Conservation (phyloP, 202 grass and related monocot genomes). For the Musa balbisiana region DNA sequence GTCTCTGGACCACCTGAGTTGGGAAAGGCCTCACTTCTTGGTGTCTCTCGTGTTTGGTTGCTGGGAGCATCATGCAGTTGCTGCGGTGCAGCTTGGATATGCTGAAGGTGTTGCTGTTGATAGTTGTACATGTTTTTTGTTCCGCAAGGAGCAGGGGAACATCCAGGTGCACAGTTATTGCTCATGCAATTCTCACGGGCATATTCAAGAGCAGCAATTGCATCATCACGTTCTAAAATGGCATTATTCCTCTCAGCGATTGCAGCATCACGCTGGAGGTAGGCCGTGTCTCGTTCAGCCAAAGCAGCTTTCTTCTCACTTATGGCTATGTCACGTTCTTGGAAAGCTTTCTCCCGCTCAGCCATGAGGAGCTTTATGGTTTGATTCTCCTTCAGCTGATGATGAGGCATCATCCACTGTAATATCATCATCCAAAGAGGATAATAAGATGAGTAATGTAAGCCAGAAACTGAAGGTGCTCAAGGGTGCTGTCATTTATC, state of each 20-base stretch:
- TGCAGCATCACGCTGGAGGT: constrained; percentile 26
- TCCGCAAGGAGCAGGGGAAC: constrained; percentile 1
- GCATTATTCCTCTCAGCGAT: constrained; percentile 21
- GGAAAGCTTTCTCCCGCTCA: constrained; percentile 25
- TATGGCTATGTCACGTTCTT: constrained; percentile 28
- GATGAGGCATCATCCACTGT: constrained; percentile 29
- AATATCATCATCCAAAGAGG: neutral
- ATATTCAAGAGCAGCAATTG: constrained; percentile 21
- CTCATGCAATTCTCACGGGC: constrained; percentile 15
- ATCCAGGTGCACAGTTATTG: constrained; percentile 6
- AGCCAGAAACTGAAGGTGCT: neutral
- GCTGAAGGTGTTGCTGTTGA: constrained; percentile 13
- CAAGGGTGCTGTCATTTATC: neutral
- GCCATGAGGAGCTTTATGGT: constrained; percentile 23
- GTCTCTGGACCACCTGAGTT: constrained; percentile 1
- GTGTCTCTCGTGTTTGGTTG: constrained; percentile 1
- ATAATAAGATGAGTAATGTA: neutral
- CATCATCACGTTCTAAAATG: constrained; percentile 20
- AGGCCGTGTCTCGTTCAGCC: constrained; percentile 23
- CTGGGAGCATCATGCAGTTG: constrained; percentile 3
- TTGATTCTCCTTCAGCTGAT: constrained; percentile 26
- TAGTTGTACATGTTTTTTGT: constrained; percentile 8
- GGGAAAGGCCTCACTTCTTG: constrained; percentile 1
- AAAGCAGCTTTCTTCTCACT: constrained; percentile 27
- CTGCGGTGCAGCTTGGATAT: neutral